Percentiles rank a stretch among this genome's conserved stretches.
These are phyloP conservation scores for Lophiotrema nucula DNA, from an alignment of 495 filamentous ascomycete genomes.

Conservation along the genomic window DNA sequence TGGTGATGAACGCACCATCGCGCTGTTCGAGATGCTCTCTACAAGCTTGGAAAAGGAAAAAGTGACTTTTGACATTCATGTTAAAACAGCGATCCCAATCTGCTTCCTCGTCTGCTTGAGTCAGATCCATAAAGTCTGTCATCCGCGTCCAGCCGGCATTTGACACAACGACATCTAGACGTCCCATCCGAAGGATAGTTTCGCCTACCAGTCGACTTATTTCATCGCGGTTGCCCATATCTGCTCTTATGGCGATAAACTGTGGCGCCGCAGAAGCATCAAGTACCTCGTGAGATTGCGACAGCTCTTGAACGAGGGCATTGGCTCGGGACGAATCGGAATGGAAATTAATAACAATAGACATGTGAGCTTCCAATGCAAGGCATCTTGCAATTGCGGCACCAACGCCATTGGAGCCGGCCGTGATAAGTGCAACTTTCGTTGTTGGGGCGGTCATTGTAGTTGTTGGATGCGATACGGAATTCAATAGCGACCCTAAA, in stretches of 20 bases:
- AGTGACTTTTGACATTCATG: slow-evolving; percentile 54
- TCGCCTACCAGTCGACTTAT: slow-evolving; percentile 42
- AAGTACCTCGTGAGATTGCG: no score
- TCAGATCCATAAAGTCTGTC: slow-evolving; percentile 44
- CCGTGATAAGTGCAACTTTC: no score
- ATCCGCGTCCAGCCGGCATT: slow-evolving; percentile 51
- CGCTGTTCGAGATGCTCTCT: slow-evolving; percentile 43
- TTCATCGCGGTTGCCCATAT: slow-evolving; percentile 42
- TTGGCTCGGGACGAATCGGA: no score
- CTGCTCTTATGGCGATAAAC: slow-evolving; percentile 43
- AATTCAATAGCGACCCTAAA: no score
- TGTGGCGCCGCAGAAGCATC: no score
- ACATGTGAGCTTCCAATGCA: no score
- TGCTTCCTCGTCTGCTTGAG: slow-evolving; percentile 48
- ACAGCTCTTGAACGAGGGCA: no score
- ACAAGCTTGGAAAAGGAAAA: slow-evolving; percentile 49
- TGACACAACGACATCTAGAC: slow-evolving; percentile 49
- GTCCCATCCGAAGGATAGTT: slow-evolving; percentile 40
- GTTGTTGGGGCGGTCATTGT: no score
- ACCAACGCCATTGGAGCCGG: no score
- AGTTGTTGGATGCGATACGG: no score
- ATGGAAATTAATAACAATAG: no score
- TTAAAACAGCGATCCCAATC: slow-evolving; percentile 52
- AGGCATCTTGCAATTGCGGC: no score
- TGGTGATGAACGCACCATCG: slow-evolving; percentile 49